phyloP scores from a whole-genome alignment of 2,329 filamentous ascomycete species.

The Botrytis hyacinthi region DNA sequence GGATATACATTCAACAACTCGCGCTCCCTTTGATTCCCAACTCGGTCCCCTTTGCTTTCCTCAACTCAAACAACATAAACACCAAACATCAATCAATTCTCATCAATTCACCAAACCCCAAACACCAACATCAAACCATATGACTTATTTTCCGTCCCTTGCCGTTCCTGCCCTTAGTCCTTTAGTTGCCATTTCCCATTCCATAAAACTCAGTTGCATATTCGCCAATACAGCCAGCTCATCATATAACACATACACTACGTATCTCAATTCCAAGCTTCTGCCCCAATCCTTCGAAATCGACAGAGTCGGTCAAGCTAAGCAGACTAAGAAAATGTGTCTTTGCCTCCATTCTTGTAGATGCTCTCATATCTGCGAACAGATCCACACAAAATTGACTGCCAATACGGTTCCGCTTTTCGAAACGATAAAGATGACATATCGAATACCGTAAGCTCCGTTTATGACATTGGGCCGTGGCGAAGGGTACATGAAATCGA shows the following conservation, averaged over 20 bases:
- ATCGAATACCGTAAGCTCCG: neutral
- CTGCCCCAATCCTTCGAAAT: neutral
- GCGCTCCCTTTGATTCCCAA: neutral
- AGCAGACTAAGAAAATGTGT: neutral
- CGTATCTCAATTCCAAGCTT: neutral
- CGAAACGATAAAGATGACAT: neutral
- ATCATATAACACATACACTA: neutral
- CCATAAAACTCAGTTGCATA: neutral
- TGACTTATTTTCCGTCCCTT: conserved; percentile 5
- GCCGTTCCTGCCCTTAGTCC: neutral
- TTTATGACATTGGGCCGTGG: neutral
- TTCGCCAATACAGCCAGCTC: neutral
- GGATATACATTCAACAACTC: neutral
- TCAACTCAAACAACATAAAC: neutral
- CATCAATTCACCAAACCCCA: neutral
- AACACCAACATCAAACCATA: conserved; percentile 12
- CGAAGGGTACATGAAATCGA: neutral
- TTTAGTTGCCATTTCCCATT: neutral
- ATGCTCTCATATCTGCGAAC: neutral
- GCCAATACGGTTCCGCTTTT: neutral
- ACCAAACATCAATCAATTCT: neutral
- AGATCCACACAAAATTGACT: neutral
- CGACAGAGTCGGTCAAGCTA: neutral
- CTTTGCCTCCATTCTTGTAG: neutral
- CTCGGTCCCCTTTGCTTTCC: neutral